phyloP scores from a whole-genome alignment of 129 eudicot genomes.

The Saposhnikovia divaricata region DNA sequence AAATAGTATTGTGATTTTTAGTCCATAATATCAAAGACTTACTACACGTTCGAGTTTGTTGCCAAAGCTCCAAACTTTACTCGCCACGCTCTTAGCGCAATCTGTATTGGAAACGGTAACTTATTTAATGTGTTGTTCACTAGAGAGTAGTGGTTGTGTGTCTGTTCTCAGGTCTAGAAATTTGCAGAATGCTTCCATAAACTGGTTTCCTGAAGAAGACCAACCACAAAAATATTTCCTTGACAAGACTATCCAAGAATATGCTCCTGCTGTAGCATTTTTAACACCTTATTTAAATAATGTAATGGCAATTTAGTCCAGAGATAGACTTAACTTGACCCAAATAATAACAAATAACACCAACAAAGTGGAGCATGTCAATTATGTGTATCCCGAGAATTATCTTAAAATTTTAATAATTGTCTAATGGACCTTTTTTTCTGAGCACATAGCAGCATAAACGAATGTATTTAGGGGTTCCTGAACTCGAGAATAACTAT shows the following conservation, averaged over 20 bases:
- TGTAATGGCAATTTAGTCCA: neutral
- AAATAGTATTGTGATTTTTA: neutral
- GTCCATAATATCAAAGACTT: conserved; percentile 15
- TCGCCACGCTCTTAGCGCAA: conserved; percentile 82
- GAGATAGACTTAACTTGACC: neutral
- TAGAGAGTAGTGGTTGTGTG: neutral
- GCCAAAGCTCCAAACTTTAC: conserved; percentile 95
- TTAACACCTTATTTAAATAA: no score
- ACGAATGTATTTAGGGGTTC: neutral
- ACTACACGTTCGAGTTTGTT: conserved; percentile 84
- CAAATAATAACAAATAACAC: neutral
- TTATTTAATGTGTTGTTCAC: neutral
- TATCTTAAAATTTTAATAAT: no score
- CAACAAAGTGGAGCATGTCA: neutral
- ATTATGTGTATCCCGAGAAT: neutral
- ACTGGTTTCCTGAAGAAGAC: neutral
- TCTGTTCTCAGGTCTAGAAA: neutral
- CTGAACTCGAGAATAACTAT: neutral
- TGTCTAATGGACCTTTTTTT: neutral
- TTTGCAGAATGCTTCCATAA: neutral
- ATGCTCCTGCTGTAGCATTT: neutral
- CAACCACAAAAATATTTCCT: neutral
- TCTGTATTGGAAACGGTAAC: conserved; percentile 91
- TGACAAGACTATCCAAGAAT: neutral
- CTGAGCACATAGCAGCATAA: neutral